Base-by-base conservation (phyloP, 371 early-diverging fungal genomes). In the Mucor indicus region DNA sequence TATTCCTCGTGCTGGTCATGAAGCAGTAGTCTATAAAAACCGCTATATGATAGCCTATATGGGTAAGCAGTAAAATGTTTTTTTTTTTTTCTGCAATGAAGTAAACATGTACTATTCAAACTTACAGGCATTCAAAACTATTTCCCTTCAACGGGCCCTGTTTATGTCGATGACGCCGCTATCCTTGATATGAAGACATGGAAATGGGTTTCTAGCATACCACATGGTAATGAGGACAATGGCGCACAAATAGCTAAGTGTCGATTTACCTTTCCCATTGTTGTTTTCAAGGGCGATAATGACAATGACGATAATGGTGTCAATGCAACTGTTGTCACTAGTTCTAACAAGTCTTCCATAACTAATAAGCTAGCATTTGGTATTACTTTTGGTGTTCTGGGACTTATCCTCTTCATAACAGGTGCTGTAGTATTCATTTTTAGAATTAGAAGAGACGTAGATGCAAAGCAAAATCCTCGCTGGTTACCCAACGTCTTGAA, bases 21-120 rank as follows among this genome's bases (percentile, higher is more conserved):
- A 63, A 53, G 62, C 75, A 11, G 44, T 65, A 15, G 23, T 47
- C 4, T 64, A 58, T 41, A n/a, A n/a, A n/a, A 55, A 62, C 17
- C 50, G 57, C 20, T 67, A 69, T 25, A 69, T 67, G 68, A 48
- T 74, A 9, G 38, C 63, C 21, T 39, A 65, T 43, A 55, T 69
- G 50, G 75, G 74, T 55, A 53, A n/a, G n/a, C n/a, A n/a, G n/a
- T n/a, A n/a, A n/a, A n/a, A n/a, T n/a, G n/a, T n/a, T n/a, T n/a
- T n/a, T n/a, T n/a, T 17, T 22, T n/a, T 23, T 19, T 47, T 23
- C 15, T 15, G 2, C 6, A 16, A 1, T 20, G 10, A 16, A 46
- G 16, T 1, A 17, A 23, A 2, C 13, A 23, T 22, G 3, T 20
- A 41, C 5, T 6, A 10, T 11, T 31, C 7, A 2, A 29, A n/a